Base-by-base conservation (phyloP, 2,329 filamentous ascomycete species). In the Scedosporium aurantiacum region DNA sequence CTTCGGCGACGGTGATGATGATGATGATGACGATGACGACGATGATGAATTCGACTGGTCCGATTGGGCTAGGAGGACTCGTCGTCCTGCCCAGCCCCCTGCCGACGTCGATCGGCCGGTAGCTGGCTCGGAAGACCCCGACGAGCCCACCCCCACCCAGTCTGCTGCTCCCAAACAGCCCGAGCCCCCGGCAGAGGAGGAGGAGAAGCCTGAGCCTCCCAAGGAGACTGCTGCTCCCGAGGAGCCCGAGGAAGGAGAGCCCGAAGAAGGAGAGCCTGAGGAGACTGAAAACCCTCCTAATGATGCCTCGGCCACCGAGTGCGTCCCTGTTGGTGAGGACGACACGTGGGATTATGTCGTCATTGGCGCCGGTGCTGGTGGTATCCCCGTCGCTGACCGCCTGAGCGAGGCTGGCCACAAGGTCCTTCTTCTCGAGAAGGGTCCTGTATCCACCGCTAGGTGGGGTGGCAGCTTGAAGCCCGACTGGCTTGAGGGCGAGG, bases 381-480 rank as follows among this genome's bases (percentile, higher is more conserved):
- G 85, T 60, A 80, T 87, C 47, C 73, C 76, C 58, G 78, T 86
- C 43, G 83, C 84, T 0, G 83, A 85, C 70, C 80, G 63, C 23
- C 47, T 65, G 1, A 84, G 82, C 41, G 82, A 86, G 69, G 77
- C 82, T 59, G 85, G 85, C 62, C 81, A 86, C 64, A 85, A 78
- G 27, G 86, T 89, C 4, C 74, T 89, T 8, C 77, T 89, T 16
- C 78, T 85, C 43, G 82, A 85, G 70, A 81, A 82, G 68, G 82
- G 82, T 0, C 81, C 82, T 10, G 75, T 80, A 57, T 88, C 84
- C 8, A 83, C 86, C 2, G 84, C 80, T n/a, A 77, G 82, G 64
- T 88, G 85, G 75, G 81, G 83, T 32, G 85, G 86, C 7, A 81
- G 74, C 40, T 77, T 86, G 73, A 80, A 79, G 62, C 82, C 85